Percentiles rank a stretch among this genome's conserved stretches.
phyloP scores from a whole-genome alignment of 2,329 filamentous ascomycete genomes.

The Calycina marina region DNA sequence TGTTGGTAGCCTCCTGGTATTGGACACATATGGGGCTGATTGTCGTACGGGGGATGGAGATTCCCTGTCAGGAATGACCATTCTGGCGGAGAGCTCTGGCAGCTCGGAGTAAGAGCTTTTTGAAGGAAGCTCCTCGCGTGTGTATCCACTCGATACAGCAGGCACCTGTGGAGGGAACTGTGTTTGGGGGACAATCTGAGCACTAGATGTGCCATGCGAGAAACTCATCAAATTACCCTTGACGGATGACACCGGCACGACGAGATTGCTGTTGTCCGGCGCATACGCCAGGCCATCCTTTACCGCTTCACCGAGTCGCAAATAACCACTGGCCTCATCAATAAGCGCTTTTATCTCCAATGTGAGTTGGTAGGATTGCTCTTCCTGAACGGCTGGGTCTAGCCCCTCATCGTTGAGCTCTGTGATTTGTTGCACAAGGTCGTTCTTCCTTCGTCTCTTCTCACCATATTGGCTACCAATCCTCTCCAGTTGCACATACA shows the following conservation, averaged over 20 bases:
- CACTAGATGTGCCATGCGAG: conserved; percentile 10
- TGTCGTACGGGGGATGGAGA: not conserved
- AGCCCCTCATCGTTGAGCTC: conserved; percentile 11
- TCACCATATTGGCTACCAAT: conserved; percentile 5
- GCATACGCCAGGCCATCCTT: conserved; percentile 16
- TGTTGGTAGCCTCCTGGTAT: too few relatives aligned
- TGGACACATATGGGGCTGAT: too few relatives aligned
- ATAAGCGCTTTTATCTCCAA: conserved; percentile 15
- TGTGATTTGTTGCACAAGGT: conserved; percentile 9
- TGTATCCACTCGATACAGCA: not conserved
- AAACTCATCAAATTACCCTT: conserved; percentile 3
- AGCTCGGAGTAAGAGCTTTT: not conserved
- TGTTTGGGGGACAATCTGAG: conserved; percentile 20
- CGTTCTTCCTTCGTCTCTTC: conserved; percentile 12
- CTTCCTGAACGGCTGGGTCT: conserved; percentile 13
- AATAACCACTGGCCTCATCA: conserved; percentile 12
- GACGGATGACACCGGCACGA: conserved; percentile 3
- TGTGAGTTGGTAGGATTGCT: conserved; percentile 9
- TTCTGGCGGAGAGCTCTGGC: not conserved
- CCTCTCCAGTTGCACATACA: conserved; percentile 8
- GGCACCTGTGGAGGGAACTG: conserved; percentile 1
- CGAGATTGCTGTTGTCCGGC: not conserved
- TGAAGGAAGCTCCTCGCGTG: not conserved
- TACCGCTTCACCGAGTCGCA: conserved; percentile 18
- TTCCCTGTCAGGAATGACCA: not conserved